Evolutionary conservation across 495 filamentous ascomycete species (phyloP), one percentile per base, ranked within the genome.

Genomic region (Penicillium longicatenatum): DNA sequence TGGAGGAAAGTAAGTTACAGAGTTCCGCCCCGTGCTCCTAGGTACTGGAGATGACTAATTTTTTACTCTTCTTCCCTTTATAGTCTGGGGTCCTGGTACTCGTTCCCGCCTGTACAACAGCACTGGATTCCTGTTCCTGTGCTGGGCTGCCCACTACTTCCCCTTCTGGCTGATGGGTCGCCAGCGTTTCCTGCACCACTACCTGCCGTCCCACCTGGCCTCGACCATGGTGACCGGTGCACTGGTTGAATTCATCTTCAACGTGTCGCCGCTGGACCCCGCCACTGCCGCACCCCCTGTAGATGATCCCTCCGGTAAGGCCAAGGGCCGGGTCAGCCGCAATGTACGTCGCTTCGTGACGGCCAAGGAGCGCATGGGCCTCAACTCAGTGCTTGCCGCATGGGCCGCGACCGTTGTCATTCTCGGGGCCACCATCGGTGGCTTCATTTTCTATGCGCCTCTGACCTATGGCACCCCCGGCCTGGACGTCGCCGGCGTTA

Each of bases 61-160:
- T 39, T 53, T 29, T 19, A 5, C 24, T 41, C 16, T 42, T 54
- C 35, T 46, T 21, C 6, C 42, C 22, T 37, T 49, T 50, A 21
- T 56, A 77, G 75, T 79, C 48, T 75, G 72, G 71, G 73, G 70
- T n/a, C 52, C 73, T 87, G 92, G 92, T 65, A 89, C 94, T 31
- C 92, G 94, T 52, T 92, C 89, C 33, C 91, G 92, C 55, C 83
- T 98, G 58, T 98, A 98, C 75, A 97, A 97, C 81, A 95, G 90
- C 59, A 98, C 95, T 0, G 94, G 94, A 43, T 98, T 98, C 85
- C 90, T 98, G 75, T 98, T 97, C 85, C 89, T 98, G 55, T 82
- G 82, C 73, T 89, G 86, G 86, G 84, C 81, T n/a, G 84, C 86
- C 31, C 86, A 89, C 70, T 89, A 88, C 71, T 76, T 87, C 71